Evolutionary conservation across 257 asterid species (phyloP).

Genomic region (Solanum habrochaites): DNA sequence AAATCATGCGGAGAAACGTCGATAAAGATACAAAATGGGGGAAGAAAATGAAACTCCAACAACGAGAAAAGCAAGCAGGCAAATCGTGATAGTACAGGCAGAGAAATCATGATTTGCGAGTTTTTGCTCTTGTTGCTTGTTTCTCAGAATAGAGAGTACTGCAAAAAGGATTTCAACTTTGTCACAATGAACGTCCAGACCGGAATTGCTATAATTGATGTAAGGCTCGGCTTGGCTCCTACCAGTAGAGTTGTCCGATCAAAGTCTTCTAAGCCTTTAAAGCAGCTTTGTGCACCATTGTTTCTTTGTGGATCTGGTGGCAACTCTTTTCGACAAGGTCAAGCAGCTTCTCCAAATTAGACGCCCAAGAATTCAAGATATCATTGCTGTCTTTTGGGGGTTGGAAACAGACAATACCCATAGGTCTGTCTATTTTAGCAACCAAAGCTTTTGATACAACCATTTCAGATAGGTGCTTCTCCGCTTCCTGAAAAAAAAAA

Average conservation of each 20-base stretch:
- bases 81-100: not conserved
- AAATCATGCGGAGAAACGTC: not conserved
- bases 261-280: constrained; percentile 37
- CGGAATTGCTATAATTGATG: not conserved
- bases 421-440: constrained; percentile 84
- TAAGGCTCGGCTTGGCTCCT: not conserved
- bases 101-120: not conserved
- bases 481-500: constrained; percentile 49
- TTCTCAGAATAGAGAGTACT: not conserved
- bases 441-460: constrained; percentile 82
- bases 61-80: not conserved
- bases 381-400: constrained; percentile 81
- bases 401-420: constrained; percentile 72
- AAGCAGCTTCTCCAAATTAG: constrained; percentile 95
- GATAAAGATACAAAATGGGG: not conserved
- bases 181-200: not conserved
- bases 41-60: not conserved
- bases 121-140: not conserved
- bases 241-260: not conserved
- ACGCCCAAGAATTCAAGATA: constrained; percentile 80
- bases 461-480: constrained; percentile 91
- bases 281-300: constrained; percentile 85
- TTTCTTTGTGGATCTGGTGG: constrained; percentile 99
- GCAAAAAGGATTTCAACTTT: not conserved
- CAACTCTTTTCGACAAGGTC: constrained; percentile 98